These are phyloP conservation scores for Aspergillus phoenicis DNA, from an alignment of 2,329 filamentous ascomycete genomes.

Conservation along the genomic window DNA sequence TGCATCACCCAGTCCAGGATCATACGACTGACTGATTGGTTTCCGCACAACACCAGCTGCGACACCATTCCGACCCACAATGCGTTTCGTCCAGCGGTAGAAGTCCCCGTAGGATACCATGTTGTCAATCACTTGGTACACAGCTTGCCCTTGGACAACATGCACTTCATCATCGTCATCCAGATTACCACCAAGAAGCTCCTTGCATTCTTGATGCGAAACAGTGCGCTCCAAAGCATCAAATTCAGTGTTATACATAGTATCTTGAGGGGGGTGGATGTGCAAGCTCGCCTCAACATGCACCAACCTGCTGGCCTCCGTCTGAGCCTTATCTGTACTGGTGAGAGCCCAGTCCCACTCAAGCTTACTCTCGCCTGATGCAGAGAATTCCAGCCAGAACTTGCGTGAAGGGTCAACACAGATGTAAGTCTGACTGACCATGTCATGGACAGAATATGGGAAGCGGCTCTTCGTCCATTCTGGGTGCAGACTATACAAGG, in stretches of 20 bases:
- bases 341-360: constrained; percentile 35
- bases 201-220: not conserved
- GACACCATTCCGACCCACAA: constrained; percentile 24
- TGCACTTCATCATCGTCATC: not conserved
- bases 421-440: constrained; percentile 38
- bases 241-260: not conserved
- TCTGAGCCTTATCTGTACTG: constrained; percentile 8
- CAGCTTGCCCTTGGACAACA: not conserved
- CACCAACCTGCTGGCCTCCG: not conserved
- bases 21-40: constrained; percentile 23
- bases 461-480: constrained; percentile 20
- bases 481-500: constrained; percentile 34
- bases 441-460: constrained; percentile 33
- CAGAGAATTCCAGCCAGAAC: constrained; percentile 34
- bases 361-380: constrained; percentile 9
- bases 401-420: constrained; percentile 32
- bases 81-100: not conserved
- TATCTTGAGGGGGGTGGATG: not conserved
- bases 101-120: not conserved
- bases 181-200: not conserved
- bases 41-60: constrained; percentile 27
- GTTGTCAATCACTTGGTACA: not conserved
- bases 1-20: constrained; percentile 17
- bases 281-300: constrained; percentile 1
- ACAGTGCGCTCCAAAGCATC: not conserved